Percentiles rank a stretch among this genome's conserved stretches.
Conservation (phyloP, 768 basidiomycete genomes). For the Lyophyllum shimeji region DNA sequence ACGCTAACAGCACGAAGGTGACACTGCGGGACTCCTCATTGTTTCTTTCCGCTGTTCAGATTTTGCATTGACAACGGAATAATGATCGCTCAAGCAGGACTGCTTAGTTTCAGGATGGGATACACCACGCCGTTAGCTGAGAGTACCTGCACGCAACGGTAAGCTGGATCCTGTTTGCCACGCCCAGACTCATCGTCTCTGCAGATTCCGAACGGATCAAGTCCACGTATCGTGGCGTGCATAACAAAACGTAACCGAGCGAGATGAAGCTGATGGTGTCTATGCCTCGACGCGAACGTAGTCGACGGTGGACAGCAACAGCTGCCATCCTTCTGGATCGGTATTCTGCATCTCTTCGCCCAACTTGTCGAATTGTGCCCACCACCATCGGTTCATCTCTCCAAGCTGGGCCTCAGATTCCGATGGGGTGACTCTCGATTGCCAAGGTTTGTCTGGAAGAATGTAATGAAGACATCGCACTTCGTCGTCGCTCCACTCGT, state of each 20-base stretch:
- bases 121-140: constrained; percentile 71
- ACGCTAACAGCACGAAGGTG: not conserved
- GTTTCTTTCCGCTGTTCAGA: constrained; percentile 37
- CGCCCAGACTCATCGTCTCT: not conserved
- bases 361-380: constrained; percentile 60
- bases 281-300: constrained; percentile 13
- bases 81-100: constrained; percentile 98
- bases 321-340: constrained; percentile 48
- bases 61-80: constrained; percentile 99
- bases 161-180: constrained; percentile 14
- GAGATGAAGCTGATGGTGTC: not conserved
- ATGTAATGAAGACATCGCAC: constrained; percentile 89
- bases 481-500: constrained; percentile 83
- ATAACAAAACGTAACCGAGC: constrained; percentile 28
- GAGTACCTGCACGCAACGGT: constrained; percentile 93
- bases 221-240: constrained; percentile 90
- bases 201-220: constrained; percentile 91
- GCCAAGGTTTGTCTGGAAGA: constrained; percentile 86
- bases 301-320: constrained; percentile 53
- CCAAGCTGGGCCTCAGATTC: constrained; percentile 43
- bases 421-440: constrained; percentile 42
- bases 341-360: constrained; percentile 39
- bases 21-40: not conserved
- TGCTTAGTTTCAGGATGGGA: constrained; percentile 92
- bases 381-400: constrained; percentile 74